Evolutionary conservation across 23 red algal species (phyloP).

Genomic region (Rhodosorus marinus): DNA sequence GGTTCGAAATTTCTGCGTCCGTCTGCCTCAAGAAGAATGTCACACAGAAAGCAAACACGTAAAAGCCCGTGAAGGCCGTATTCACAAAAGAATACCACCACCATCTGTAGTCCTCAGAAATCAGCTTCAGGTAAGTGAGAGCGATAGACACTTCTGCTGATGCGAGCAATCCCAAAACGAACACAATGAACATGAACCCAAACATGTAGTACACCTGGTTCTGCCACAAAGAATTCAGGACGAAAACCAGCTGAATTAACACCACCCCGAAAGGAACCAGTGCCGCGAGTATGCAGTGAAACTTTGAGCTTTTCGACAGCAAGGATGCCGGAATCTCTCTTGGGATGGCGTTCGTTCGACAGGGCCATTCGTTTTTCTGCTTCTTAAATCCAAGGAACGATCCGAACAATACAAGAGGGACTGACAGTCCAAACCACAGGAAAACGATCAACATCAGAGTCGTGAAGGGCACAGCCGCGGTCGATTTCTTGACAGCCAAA

Average conservation of each 20-base stretch:
- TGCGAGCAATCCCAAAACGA: slow-evolving; percentile 30
- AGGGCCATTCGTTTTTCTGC: slow-evolving; percentile 40
- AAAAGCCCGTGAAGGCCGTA: slow-evolving; percentile 41
- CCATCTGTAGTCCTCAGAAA: slow-evolving; percentile 4
- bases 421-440: slow-evolving; percentile 94
- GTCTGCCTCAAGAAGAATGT: slow-evolving; percentile 35
- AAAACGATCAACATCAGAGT: slow-evolving; percentile 59
- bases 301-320: slow-evolving; percentile 13
- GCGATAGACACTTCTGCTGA: slow-evolving; percentile 28
- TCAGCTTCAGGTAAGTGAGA: neutral
- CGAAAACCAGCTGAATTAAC: slow-evolving; percentile 81
- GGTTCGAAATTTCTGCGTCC: slow-evolving; percentile 14
- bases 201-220: slow-evolving; percentile 87
- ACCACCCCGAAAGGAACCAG: slow-evolving; percentile 93
- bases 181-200: slow-evolving; percentile 49
- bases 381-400: slow-evolving; percentile 67
- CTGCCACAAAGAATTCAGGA: slow-evolving; percentile 59
- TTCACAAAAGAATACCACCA: slow-evolving; percentile 59
- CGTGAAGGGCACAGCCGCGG: slow-evolving; percentile 64
- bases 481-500: slow-evolving; percentile 49
- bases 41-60: slow-evolving; percentile 78
- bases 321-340: slow-evolving; percentile 69
- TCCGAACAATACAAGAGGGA: slow-evolving; percentile 70
- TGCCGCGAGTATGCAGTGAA: slow-evolving; percentile 23
- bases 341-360: slow-evolving; percentile 84